A percentile compares a stretch with the other conserved stretches of the same genome.
phyloP scores from a whole-genome alignment of 1,284 basidiomycete species.

The Sporisorium sorghi region DNA sequence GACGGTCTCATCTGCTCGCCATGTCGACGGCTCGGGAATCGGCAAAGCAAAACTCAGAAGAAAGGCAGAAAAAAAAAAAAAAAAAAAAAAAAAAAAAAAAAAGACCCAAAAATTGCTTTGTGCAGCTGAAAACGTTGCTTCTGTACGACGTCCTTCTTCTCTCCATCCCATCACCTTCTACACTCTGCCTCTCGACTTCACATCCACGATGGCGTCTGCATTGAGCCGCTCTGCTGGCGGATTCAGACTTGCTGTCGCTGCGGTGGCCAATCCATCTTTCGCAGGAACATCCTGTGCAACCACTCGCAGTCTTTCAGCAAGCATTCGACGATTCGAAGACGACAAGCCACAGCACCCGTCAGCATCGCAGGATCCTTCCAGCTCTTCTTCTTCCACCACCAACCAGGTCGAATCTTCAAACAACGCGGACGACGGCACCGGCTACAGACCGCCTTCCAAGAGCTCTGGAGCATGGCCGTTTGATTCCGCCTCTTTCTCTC shows the following conservation, averaged over 20 bases:
- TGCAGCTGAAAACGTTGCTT: too few relatives aligned
- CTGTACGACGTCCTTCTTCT: background rate
- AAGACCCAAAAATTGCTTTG: background rate
- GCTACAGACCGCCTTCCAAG: conserved; percentile 29
- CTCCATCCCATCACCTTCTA: background rate
- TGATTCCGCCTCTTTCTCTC: conserved; percentile 1
- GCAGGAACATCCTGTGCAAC: background rate
- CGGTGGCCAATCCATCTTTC: background rate
- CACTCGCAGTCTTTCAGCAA: conserved; percentile 24
- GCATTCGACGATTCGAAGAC: conserved; percentile 15
- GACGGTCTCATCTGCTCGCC: too few relatives aligned
- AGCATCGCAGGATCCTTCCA: conserved; percentile 7
- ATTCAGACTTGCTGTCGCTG: background rate
- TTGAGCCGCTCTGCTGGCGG: conserved; percentile 17
- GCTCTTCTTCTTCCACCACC: conserved; percentile 1
- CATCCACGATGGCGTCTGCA: conserved; percentile 14
- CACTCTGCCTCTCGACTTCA: background rate
- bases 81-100: conserved; percentile 9
- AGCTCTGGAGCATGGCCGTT: conserved; percentile 25
- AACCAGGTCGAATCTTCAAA: background rate
- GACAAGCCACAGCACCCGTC: conserved; percentile 11
- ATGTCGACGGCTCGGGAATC: conserved; percentile 23
- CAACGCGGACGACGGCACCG: background rate
- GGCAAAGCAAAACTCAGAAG: conserved; percentile 12
- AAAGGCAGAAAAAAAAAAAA: conserved; percentile 13